A percentile compares a stretch with the other conserved stretches of the same genome.
Conservation (phyloP, 2,329 filamentous ascomycete genomes). For the Diaporthe amygdali region DNA sequence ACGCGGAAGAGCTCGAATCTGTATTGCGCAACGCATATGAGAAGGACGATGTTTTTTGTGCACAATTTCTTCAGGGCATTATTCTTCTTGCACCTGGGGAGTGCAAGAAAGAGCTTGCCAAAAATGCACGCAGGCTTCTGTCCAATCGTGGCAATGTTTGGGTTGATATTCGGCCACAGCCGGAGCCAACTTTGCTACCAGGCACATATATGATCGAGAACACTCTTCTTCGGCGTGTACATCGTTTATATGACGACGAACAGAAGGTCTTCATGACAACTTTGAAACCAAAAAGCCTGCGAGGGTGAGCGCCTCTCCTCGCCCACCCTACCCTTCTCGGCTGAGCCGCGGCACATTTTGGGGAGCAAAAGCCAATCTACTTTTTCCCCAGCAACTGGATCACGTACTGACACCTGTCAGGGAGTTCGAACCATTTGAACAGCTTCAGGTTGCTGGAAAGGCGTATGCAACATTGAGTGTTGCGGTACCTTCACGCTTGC, state of each 20-base stretch:
- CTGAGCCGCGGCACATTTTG: too few species aligned
- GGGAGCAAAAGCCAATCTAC: neutral
- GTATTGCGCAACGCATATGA: neutral
- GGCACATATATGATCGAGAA: neutral
- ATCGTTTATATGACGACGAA: neutral
- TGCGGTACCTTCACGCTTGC: constrained; percentile 45
- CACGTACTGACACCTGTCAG: neutral
- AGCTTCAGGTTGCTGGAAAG: neutral
- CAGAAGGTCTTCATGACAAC: constrained; percentile 3
- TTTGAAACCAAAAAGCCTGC: neutral
- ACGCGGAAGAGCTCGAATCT: neutral
- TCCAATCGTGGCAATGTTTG: neutral
- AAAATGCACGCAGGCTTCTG: neutral
- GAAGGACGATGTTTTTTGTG: neutral
- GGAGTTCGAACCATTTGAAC: neutral
- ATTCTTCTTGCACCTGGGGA: neutral
- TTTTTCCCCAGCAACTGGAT: neutral
- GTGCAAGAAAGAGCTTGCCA: neutral
- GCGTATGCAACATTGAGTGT: constrained; percentile 28
- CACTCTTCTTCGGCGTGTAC: neutral
- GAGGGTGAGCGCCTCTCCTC: neutral
- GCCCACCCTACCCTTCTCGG: too few species aligned
- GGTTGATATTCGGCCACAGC: neutral
- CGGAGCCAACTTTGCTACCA: neutral
- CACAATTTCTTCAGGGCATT: neutral